Conservation (phyloP, 805 yeast genomes). For the Yarrowia osloensis region DNA sequence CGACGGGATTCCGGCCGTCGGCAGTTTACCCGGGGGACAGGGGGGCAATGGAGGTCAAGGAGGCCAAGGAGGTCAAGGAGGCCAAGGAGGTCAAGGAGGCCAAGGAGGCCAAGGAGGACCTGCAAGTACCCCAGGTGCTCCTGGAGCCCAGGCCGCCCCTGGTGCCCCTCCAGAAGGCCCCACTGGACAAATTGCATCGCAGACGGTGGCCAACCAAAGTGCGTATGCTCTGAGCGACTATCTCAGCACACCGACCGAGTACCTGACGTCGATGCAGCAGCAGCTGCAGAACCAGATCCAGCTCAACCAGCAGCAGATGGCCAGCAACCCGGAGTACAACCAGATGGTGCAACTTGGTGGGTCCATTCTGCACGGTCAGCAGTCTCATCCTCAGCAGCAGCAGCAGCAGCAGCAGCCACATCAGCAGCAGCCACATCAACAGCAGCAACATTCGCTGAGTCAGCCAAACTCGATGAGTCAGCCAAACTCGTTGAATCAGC, state of each 20-base stretch:
- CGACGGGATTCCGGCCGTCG: not conserved
- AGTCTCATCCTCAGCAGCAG: not conserved
- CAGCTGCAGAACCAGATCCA: constrained; percentile 21
- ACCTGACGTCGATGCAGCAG: constrained; percentile 29
- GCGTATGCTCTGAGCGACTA: constrained; percentile 28
- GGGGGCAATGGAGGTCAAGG: too few relatives aligned
- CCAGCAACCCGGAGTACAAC: constrained; percentile 19
- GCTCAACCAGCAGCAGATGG: constrained; percentile 23
- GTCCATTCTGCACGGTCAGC: constrained; percentile 5
- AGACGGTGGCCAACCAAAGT: constrained; percentile 6
- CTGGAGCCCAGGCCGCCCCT: too few relatives aligned
- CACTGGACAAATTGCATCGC: constrained; percentile 8
- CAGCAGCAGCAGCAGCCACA: not conserved
- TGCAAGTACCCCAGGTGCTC: not conserved
- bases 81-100: too few relatives aligned
- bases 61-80: too few relatives aligned
- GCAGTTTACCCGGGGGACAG: not conserved
- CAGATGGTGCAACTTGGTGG: constrained; percentile 25
- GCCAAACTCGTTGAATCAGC: too few relatives aligned
- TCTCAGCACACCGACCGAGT: constrained; percentile 30
- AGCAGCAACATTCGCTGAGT: not conserved
- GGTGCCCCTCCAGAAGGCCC: too few relatives aligned
- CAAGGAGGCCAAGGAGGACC: too few relatives aligned
- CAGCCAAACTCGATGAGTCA: too few relatives aligned
- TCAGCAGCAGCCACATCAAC: not conserved